These are phyloP conservation scores for Eucalyptus erythrocorys DNA, from an alignment of 345 rosid genomes.

Conservation along the genomic window DNA sequence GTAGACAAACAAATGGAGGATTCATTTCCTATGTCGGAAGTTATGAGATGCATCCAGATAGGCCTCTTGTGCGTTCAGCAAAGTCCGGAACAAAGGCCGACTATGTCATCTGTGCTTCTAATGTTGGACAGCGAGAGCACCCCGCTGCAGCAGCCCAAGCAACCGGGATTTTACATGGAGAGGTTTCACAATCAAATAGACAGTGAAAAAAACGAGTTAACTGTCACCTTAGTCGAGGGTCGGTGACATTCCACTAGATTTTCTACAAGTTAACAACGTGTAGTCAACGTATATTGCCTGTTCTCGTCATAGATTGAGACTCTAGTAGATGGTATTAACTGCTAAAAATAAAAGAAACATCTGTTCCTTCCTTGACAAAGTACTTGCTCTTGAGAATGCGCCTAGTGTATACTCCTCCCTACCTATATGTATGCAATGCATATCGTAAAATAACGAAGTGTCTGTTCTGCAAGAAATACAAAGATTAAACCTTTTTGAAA, in stretches of 20 bases:
- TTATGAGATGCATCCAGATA: constrained; percentile 7
- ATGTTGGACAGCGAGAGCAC: constrained; percentile 26
- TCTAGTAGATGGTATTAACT: neutral
- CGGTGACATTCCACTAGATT: neutral
- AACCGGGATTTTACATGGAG: constrained; percentile 12
- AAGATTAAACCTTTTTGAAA: too few relatives aligned
- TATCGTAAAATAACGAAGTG: too few relatives aligned
- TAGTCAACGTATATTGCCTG: too few relatives aligned
- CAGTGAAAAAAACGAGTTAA: neutral
- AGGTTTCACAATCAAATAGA: neutral
- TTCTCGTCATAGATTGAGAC: neutral
- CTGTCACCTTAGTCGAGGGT: neutral
- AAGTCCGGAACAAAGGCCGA: constrained; percentile 23
- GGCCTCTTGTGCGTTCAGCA: constrained; percentile 41
- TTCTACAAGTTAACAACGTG: neutral
- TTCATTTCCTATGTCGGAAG: neutral
- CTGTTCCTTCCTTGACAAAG: neutral
- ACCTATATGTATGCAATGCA: neutral
- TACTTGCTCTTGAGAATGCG: neutral
- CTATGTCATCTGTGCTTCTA: constrained; percentile 22
- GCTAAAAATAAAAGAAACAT: neutral
- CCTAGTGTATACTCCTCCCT: neutral
- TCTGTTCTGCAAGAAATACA: too few relatives aligned
- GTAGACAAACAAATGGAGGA: constrained; percentile 11
- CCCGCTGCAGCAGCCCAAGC: constrained; percentile 8